Evolutionary conservation across 345 rosid species (phyloP).

Genomic region (Erodium maritimum): DNA sequence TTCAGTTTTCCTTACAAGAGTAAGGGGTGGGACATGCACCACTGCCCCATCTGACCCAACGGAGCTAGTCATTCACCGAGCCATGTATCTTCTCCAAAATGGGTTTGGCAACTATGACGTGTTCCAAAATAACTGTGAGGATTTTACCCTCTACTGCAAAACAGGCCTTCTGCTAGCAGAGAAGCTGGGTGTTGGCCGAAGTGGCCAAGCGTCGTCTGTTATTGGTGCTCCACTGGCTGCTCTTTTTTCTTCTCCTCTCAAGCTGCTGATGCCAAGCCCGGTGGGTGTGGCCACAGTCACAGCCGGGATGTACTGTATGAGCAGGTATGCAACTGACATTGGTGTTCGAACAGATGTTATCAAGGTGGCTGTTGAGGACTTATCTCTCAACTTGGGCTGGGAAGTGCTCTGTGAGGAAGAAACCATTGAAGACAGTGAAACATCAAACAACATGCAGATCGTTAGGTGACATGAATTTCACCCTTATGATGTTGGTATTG

Average conservation of each 20-base stretch:
- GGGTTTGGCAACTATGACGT: constrained; percentile 85
- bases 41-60: constrained; percentile 58
- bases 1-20: constrained; percentile 53
- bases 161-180: constrained; percentile 74
- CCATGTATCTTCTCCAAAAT: constrained; percentile 93
- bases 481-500: neutral
- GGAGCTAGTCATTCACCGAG: constrained; percentile 53
- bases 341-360: constrained; percentile 79
- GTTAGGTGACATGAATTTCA: neutral
- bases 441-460: constrained; percentile 14
- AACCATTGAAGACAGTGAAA: constrained; percentile 22
- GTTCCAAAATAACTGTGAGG: constrained; percentile 88
- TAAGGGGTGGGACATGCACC: constrained; percentile 90
- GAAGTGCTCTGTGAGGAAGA: constrained; percentile 24
- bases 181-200: constrained; percentile 66
- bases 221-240: constrained; percentile 94
- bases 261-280: constrained; percentile 78
- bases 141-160: constrained; percentile 86
- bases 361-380: constrained; percentile 83
- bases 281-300: constrained; percentile 86
- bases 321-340: constrained; percentile 81
- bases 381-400: constrained; percentile 55
- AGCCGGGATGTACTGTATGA: constrained; percentile 94
- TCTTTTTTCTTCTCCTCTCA: constrained; percentile 67
- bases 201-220: constrained; percentile 86